phyloP scores from a whole-genome alignment of 2,329 filamentous ascomycete species.

The Sclerotinia spermophila region DNA sequence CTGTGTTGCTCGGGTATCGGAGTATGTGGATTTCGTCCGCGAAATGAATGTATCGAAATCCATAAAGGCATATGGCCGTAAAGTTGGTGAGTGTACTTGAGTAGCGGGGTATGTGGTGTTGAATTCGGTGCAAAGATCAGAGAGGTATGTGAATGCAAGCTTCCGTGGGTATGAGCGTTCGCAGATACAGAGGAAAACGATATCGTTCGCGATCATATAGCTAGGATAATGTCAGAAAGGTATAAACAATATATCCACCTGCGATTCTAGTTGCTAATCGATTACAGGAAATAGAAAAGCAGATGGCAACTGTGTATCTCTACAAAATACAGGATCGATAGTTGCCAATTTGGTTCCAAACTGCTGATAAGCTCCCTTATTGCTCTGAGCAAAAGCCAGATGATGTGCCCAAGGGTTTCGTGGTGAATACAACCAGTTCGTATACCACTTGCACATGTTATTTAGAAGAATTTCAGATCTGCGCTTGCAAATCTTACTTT shows the following conservation, averaged over 20 bases:
- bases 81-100: conserved; percentile 68
- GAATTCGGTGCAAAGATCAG: conserved; percentile 89
- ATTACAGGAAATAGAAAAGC: not conserved
- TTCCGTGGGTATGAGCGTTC: conserved; percentile 94
- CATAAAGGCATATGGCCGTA: conserved; percentile 93
- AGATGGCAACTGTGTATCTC: not conserved
- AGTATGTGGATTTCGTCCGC: conserved; percentile 89
- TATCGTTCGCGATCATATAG: conserved; percentile 78
- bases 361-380: not conserved
- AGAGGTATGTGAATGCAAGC: conserved; percentile 96
- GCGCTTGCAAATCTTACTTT: not conserved
- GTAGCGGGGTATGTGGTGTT: conserved; percentile 71
- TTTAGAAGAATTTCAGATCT: not conserved
- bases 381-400: not conserved
- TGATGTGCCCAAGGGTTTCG: not conserved
- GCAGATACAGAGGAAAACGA: conserved; percentile 92
- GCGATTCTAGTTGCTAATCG: not conserved
- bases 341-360: not conserved
- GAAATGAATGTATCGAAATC: conserved; percentile 97
- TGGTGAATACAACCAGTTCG: not conserved
- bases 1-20: conserved; percentile 83
- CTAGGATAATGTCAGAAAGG: conserved; percentile 41
- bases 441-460: not conserved
- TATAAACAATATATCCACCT: not conserved
- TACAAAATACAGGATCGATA: not conserved